phyloP scores from a whole-genome alignment of 768 basidiomycete genomes.

The Auriscalpium microsporum region DNA sequence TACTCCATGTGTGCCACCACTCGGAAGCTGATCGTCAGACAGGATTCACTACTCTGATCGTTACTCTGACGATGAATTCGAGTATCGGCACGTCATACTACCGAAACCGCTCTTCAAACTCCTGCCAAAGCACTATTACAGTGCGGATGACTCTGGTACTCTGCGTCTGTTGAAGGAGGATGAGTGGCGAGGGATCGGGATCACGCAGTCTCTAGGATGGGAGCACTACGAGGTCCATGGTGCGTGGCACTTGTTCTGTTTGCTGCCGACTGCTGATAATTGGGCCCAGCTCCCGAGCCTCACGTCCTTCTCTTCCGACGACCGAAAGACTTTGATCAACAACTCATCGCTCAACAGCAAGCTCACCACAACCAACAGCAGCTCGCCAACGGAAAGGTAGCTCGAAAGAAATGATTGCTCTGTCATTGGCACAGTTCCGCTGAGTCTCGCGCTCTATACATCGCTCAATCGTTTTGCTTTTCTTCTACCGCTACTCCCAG shows the following conservation, averaged over 20 bases:
- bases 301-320: slow-evolving; percentile 93
- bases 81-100: slow-evolving; percentile 96
- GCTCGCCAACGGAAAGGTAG: slow-evolving; percentile 13
- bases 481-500: background rate
- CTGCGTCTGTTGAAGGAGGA: slow-evolving; percentile 76
- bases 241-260: slow-evolving; percentile 18
- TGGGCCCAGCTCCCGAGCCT: slow-evolving; percentile 69
- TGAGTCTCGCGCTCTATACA: slow-evolving; percentile 15
- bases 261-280: slow-evolving; percentile 1
- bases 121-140: slow-evolving; percentile 82
- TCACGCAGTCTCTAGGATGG: slow-evolving; percentile 94
- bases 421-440: background rate
- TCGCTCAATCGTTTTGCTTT: slow-evolving; percentile 17
- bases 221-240: slow-evolving; percentile 98
- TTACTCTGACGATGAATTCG: slow-evolving; percentile 85
- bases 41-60: slow-evolving; percentile 90
- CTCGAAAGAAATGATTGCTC: slow-evolving; percentile 31
- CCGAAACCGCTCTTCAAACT: slow-evolving; percentile 92
- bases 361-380: slow-evolving; percentile 14
- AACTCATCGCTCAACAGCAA: slow-evolving; percentile 14
- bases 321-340: slow-evolving; percentile 49
- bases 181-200: slow-evolving; percentile 96
- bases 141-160: slow-evolving; percentile 60
- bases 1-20: slow-evolving; percentile 11
- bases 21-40: background rate